Base-by-base conservation (phyloP, 768 basidiomycete species). In the Thelephora aurantiotincta region DNA sequence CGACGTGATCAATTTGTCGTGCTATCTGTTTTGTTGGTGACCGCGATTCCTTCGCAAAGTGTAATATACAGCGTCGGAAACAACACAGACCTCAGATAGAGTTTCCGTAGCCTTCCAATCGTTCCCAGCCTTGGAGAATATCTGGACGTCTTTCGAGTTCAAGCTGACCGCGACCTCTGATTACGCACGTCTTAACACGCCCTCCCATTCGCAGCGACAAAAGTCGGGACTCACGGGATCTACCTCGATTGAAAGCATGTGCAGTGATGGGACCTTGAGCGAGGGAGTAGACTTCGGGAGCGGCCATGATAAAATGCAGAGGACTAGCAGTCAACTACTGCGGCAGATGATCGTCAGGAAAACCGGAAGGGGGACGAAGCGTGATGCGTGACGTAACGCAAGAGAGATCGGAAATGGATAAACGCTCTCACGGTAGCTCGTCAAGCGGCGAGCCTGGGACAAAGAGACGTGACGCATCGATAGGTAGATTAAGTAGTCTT, bases 1-100 rank as follows among this genome's bases (percentile, higher is more conserved):
- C 48, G 91, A 92, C 2, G 94, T 98, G 66, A 99, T 85, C 50
- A 82, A 68, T 66, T 98, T 98, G 70, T 99, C 96, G 67, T 99
- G 96, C 92, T 98, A 60, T 26, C 34, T 14, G n/a, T n/a, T 41
- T 12, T 16, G 33, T 47, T 35, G 46, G 14, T 1, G 41, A 33
- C 35, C 22, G 7, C 35, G 38, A 16, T 43, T n/a, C 35, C 48
- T 18, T 7, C 13, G 1, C 23, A 7, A 6, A 16, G 47, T 44
- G 46, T 22, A n/a, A n/a, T 45, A 43, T 36, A 33, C 22, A 18
- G 26, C 13, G 11, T 11, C 26, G 23, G n/a, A 49, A 16, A 44
- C 35, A 43, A 35, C 41, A 59, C 66, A 12, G 48, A 91, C 94
- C 78, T 97, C 93, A 6, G 89, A 70, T 13, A 98, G 74, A 0